These are phyloP conservation scores for Trichocomaceae sp. DNA, from an alignment of 2,329 filamentous ascomycete genomes.

Conservation along the genomic window DNA sequence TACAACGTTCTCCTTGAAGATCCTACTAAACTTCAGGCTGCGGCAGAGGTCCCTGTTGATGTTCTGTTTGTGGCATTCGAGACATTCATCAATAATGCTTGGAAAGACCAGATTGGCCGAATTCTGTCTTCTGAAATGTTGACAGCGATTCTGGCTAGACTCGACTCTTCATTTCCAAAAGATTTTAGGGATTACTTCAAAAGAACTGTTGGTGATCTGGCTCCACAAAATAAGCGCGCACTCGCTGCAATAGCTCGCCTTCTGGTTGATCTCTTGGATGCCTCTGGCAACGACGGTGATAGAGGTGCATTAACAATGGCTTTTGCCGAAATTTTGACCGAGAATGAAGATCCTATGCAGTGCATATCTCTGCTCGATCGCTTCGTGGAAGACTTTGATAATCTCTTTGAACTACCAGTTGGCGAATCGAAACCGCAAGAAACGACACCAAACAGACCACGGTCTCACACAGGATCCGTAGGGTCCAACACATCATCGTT, in stretches of 20 bases:
- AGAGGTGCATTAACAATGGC: conserved; percentile 79
- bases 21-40: conserved; percentile 67
- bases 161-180: conserved; percentile 36
- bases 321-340: conserved; percentile 79
- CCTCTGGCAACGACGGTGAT: conserved; percentile 85
- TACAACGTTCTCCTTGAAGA: conserved; percentile 85
- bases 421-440: conserved; percentile 41
- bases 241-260: conserved; percentile 79
- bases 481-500: conserved; percentile 83
- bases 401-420: conserved; percentile 67
- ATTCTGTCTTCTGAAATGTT: conserved; percentile 68
- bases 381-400: conserved; percentile 81
- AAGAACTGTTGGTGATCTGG: conserved; percentile 46
- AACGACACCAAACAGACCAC: conserved; percentile 52
- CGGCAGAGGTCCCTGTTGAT: conserved; percentile 70
- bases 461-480: conserved; percentile 63
- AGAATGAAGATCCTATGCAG: conserved; percentile 67
- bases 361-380: conserved; percentile 86
- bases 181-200: conserved; percentile 54
- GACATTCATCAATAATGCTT: conserved; percentile 82
- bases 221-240: conserved; percentile 61
- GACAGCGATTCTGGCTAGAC: conserved; percentile 59
- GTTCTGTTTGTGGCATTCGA: conserved; percentile 88
- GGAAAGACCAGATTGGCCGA: conserved; percentile 81
- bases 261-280: conserved; percentile 78